Base-by-base conservation (phyloP, 1,139 yeast genomes). In the Diutina sp. region DNA sequence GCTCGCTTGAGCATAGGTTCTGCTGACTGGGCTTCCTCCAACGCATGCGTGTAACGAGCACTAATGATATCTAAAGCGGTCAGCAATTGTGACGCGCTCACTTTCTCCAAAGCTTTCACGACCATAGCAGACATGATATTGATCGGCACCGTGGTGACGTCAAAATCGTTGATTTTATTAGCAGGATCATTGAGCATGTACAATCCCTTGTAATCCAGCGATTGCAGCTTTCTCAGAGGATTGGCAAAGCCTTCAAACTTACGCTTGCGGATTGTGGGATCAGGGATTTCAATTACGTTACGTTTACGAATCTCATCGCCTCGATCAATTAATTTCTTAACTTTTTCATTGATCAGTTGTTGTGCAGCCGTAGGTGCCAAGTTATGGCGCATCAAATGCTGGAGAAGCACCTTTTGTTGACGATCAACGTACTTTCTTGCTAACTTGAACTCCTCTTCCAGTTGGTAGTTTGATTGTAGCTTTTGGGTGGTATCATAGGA, bases 71-170 rank as follows among this genome's bases (percentile, higher is more conserved):
- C 53, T 18, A 50, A 32, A 9, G 53, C 53, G 4, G 30, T 32
- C 45, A 32, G 41, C 18, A 50, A 32, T 32, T 38, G 53, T 16
- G 18, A n/a, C 11, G 32, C 45, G 14, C 41, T 28, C 35, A 50
- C 53, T 18, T 50, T 50, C 21, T 82, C 81, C 59, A 90, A 72
- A 0, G 89, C 95, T 59, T 83, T 81, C 58, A 83, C 72, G 25
- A 86, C 88, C 77, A 85, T 85, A 54, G 81, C 78, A 44, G 79
- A 77, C 57, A 90, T 79, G 4, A 86, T 75, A 58, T 84, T 82
- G 46, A 78, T 79, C 1, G 95, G 87, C 16, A 91, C 72, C 8
- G 80, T 72, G 7, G 88, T 77, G 56, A 90, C 80, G 67, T 90
- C 93, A 64, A 89, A 86, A 55, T 77, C 74, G 32, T 82, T 79